These are phyloP conservation scores for Tuber umbilicatum DNA, from an alignment of 495 filamentous ascomycete genomes.

Conservation along the genomic window DNA sequence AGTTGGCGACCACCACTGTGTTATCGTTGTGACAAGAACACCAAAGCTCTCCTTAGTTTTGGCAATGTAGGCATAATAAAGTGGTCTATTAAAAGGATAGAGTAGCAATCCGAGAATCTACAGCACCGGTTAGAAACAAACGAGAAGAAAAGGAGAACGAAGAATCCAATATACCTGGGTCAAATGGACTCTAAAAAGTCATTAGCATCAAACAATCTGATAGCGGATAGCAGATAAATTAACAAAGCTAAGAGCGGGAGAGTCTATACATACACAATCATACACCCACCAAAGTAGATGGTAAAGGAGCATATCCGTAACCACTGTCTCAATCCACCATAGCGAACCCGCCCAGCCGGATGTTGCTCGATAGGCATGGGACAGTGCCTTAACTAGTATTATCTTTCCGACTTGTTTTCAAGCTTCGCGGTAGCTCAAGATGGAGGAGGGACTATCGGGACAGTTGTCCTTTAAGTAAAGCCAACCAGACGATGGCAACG, in stretches of 20 bases:
- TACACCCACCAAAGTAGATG: conserved; percentile 33
- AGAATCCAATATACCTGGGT: conserved; percentile 25
- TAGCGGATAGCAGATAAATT: not conserved
- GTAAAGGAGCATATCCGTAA: conserved; percentile 35
- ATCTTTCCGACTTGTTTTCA: conserved; percentile 10
- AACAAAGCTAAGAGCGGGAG: not conserved
- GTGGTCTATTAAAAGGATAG: conserved; percentile 61
- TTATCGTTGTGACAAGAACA: conserved; percentile 64
- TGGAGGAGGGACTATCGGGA: not conserved
- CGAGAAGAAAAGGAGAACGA: not conserved
- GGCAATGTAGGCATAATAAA: conserved; percentile 72
- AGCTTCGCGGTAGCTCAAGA: conserved; percentile 7
- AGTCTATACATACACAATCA: conserved; percentile 35
- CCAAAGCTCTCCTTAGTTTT: conserved; percentile 71
- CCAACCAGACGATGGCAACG: not conserved
- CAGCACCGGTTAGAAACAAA: conserved; percentile 10
- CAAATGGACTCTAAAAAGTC: conserved; percentile 20
- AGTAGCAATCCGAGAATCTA: conserved; percentile 62
- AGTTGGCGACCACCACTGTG: conserved; percentile 75
- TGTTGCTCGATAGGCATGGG: conserved; percentile 17
- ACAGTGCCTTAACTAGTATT: not conserved
- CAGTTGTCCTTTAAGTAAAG: conserved; percentile 1
- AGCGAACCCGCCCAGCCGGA: conserved; percentile 34
- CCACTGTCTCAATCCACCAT: conserved; percentile 36
- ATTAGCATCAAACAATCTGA: conserved; percentile 14